phyloP scores from a whole-genome alignment of 169 alveolate genomes.

The Blepharisma undulans region DNA sequence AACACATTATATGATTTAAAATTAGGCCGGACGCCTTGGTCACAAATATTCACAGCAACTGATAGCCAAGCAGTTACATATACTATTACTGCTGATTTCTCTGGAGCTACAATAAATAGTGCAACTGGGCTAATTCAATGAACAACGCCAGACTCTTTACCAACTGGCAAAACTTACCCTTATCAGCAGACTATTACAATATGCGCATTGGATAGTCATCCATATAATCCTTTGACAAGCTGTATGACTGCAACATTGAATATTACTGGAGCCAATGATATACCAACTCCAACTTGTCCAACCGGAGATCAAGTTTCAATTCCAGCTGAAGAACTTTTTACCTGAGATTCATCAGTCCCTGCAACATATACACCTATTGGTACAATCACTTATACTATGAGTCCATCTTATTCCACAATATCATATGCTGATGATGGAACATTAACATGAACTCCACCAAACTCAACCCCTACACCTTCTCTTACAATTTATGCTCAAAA shows the following conservation, averaged over 20 bases:
- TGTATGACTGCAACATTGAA: neutral
- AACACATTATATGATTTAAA: neutral
- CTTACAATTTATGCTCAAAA: neutral
- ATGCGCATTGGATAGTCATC: neutral
- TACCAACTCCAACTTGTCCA: neutral
- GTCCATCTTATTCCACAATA: neutral
- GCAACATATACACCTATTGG: neutral
- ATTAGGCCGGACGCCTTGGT: neutral
- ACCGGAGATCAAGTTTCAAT: neutral
- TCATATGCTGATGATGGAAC: neutral
- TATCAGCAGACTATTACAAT: neutral
- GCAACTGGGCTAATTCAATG: neutral
- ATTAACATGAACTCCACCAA: neutral
- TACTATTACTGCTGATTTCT: neutral
- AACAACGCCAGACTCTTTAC: neutral
- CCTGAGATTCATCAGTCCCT: neutral
- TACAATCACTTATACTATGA: neutral
- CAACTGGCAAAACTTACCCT: neutral
- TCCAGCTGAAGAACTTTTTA: neutral
- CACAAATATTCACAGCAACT: neutral
- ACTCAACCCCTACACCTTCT: neutral
- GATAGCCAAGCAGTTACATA: neutral
- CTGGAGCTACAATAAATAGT: neutral
- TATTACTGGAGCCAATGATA: neutral
- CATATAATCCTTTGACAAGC: neutral